These are phyloP conservation scores for Penicillium thymicola DNA, from an alignment of 2,329 filamentous ascomycete species.

Conservation along the genomic window DNA sequence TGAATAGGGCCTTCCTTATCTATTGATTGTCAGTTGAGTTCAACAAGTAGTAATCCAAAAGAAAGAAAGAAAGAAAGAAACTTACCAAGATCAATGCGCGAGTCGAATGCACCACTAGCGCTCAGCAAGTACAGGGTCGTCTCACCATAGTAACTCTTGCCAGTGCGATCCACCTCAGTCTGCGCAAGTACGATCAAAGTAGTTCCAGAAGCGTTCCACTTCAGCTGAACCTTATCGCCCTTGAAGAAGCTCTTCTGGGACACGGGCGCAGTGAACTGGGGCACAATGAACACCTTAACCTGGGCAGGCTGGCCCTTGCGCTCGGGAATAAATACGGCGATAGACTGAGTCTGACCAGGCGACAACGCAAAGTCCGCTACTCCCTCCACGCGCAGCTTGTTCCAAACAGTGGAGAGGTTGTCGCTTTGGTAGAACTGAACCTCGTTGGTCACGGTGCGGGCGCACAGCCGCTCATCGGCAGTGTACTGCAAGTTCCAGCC, in stretches of 20 bases:
- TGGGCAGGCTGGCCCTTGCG: conserved; percentile 93
- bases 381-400: conserved; percentile 90
- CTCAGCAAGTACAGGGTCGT: conserved; percentile 94
- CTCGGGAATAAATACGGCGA: conserved; percentile 93
- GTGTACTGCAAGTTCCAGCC: conserved; percentile 99
- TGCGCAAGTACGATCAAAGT: conserved; percentile 91
- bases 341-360: conserved; percentile 82
- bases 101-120: conserved; percentile 87
- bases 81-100: conserved; percentile 72
- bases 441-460: conserved; percentile 91
- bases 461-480: conserved; percentile 87
- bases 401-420: conserved; percentile 84
- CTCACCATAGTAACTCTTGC: conserved; percentile 99
- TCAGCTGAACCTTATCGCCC: conserved; percentile 96
- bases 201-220: conserved; percentile 93
- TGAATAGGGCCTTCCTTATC: conserved; percentile 98
- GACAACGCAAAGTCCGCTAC: conserved; percentile 85
- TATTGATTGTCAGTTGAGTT: conserved; percentile 19
- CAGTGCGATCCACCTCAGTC: conserved; percentile 96
- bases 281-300: conserved; percentile 92
- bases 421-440: conserved; percentile 94
- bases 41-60: neutral
- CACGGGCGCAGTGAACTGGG: conserved; percentile 74
- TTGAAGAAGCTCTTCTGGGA: conserved; percentile 99
- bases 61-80: neutral